Evolutionary conservation across 2,329 filamentous ascomycete genomes (phyloP), one percentile per base, ranked within the genome.

Genomic region (Neofusicoccum laricinum): DNA sequence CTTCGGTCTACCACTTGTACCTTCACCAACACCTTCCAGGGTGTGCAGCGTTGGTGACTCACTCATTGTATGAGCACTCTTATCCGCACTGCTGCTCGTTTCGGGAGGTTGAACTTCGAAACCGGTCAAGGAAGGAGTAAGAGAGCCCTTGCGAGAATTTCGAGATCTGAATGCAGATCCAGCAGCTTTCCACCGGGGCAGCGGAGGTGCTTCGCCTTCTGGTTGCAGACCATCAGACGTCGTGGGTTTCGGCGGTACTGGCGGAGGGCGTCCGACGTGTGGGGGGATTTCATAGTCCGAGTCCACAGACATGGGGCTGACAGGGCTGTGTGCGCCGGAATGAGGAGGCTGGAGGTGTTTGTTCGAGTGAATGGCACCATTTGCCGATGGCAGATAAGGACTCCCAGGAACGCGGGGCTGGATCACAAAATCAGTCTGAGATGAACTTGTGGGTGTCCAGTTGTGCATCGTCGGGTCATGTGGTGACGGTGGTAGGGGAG

Each of bases 361-460:
- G 43, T 41, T 43, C 4, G 45, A 12, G 40, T 57, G 50, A 14
- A 64, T 15, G 11, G 43, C 19, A 7, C 63, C 63, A 46, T 64
- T 64, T 8, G 63, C 53, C 12, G 45, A 21, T 7, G 61, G 51
- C 30, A 30, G 53, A n/a, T 34, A 30, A 59, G 61, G 61, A 34
- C 61, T 63, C 21, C 50, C 50, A 8, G 63, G 63, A 25, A 59
- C 21, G 14, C 36, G 53, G 14, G 63, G 63, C 63, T 64, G 63
- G 12, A 63, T 53, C 7, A 64, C 63, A 50, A 58, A 64, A 50
- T 64, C 63, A 64, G 63, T 64, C 32, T 55, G 49, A 40, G 43
- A 43, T 59, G 63, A 50, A 32, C 30, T 59, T 38, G 63, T 14
- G 12, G 43, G 36, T 17, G 55, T 36, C 45, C 43, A 45, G 45